Evolutionary conservation across 1,139 yeast species (phyloP).

Genomic region (Meyerozyma athensensis): DNA sequence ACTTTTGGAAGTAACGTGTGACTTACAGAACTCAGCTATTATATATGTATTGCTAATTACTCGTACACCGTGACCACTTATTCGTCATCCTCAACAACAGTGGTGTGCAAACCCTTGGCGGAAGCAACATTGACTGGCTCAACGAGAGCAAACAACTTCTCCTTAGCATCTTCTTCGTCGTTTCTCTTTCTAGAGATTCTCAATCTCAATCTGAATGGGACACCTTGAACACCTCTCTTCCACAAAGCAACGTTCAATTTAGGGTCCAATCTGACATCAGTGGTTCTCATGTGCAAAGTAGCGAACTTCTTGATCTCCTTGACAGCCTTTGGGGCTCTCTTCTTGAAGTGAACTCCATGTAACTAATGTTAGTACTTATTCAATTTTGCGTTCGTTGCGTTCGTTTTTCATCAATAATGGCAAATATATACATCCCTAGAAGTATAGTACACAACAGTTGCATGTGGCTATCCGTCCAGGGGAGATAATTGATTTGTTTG

Average conservation of each 20-base stretch:
- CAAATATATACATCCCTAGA: not conserved
- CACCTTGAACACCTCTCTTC: slow-evolving; percentile 99
- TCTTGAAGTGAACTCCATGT: slow-evolving; percentile 98
- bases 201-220: slow-evolving; percentile 95
- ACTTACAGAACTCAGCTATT: slow-evolving; percentile 3
- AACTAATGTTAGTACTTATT: slow-evolving; percentile 42
- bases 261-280: slow-evolving; percentile 99
- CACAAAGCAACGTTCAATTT: slow-evolving; percentile 97
- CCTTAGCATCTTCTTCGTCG: slow-evolving; percentile 99
- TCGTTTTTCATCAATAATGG: not conserved
- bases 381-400: no score
- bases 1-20: no score
- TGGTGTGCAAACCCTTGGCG: slow-evolving; percentile 97
- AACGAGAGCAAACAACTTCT: slow-evolving; percentile 96
- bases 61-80: slow-evolving; percentile 1
- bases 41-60: slow-evolving; percentile 4
- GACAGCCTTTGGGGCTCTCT: slow-evolving; percentile 99
- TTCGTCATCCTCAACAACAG: slow-evolving; percentile 89
- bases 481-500: no score
- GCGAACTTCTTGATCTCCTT: slow-evolving; percentile 99
- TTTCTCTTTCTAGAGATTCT: slow-evolving; percentile 99
- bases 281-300: slow-evolving; percentile 97
- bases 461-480: not conserved
- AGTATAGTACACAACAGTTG: no score
- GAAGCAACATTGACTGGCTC: slow-evolving; percentile 95